Evolutionary conservation across 2,329 filamentous ascomycete species (phyloP).

Genomic region (Pseudofabraea citricarpa): DNA sequence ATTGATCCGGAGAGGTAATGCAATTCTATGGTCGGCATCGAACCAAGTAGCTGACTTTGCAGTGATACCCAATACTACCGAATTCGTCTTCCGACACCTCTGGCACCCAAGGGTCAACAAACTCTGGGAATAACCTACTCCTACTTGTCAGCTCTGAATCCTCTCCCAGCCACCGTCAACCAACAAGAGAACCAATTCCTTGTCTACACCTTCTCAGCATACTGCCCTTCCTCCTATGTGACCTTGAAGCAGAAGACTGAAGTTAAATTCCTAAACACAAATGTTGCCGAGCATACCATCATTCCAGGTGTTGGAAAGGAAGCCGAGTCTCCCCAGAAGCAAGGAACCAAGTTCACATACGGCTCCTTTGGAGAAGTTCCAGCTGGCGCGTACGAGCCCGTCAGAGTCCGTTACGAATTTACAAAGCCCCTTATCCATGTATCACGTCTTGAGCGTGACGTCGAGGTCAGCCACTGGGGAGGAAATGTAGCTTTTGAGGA

Average conservation of each 20-base stretch:
- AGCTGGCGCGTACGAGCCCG: constrained; percentile 68
- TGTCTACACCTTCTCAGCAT: constrained; percentile 79
- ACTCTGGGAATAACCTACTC: constrained; percentile 86
- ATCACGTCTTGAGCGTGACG: constrained; percentile 75
- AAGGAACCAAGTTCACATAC: constrained; percentile 83
- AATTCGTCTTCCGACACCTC: constrained; percentile 70
- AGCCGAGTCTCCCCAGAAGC: constrained; percentile 64
- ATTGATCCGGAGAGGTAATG: constrained; percentile 54
- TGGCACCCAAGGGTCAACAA: constrained; percentile 72
- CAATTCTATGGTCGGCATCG: constrained; percentile 13
- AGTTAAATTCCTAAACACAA: constrained; percentile 75
- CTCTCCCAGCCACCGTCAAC: constrained; percentile 76
- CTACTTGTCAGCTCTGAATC: constrained; percentile 70
- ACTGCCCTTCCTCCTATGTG: constrained; percentile 75
- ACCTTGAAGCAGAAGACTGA: constrained; percentile 97
- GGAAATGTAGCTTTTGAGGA: constrained; percentile 95
- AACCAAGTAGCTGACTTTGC: constrained; percentile 18
- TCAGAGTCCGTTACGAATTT: constrained; percentile 87
- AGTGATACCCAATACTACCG: constrained; percentile 79
- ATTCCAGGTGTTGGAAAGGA: constrained; percentile 58
- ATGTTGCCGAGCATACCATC: constrained; percentile 81
- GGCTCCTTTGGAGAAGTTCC: constrained; percentile 80
- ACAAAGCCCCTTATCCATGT: constrained; percentile 85
- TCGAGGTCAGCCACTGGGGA: constrained; percentile 97
- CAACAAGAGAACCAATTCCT: constrained; percentile 87